Evolutionary conservation across 2,329 filamentous ascomycete species (phyloP), one percentile per base, ranked within the genome.

Genomic region (Aureobasidium sp.): DNA sequence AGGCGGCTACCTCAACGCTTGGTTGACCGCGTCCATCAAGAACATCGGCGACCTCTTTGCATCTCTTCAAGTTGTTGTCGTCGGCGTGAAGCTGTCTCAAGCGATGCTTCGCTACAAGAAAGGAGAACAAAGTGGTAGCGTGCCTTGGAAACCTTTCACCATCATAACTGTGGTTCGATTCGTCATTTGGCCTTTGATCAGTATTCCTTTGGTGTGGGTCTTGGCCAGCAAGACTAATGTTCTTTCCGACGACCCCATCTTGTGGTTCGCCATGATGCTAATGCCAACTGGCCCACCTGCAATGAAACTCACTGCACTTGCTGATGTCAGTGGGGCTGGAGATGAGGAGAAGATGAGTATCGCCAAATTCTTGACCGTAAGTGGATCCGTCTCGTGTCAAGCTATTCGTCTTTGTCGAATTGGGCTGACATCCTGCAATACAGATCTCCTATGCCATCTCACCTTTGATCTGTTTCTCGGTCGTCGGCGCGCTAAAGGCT

Each of bases 241-340:
- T 3, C 68, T 89, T 2, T 75, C 77, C 3, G 66, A 75, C 3
- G 86, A 89, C 67, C 85, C 85, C 0, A 82, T 88, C 65, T 71
- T 89, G 36, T 88, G 84, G 84, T 88, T 88, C 67, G 77, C 74
- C 3, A 78, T 85, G 79, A 85, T 85, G 82, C 67, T 84, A 32
- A 83, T 83, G 78, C 81, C 82, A 0, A 76, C 77, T 0, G 81
- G 82, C 0, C 82, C 81, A 25, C 79, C 81, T 1, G 80, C 81
- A 0, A 75, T 83, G 77, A 80, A 81, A 34, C 72, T 81, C 50
- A 78, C 78, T 6, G 79, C 79, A 0, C 68, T 84, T 29, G 78
- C 80, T 4, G 80, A 83, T 61, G 73, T 82, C 1, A 75, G 75
- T 29, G 76, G 75, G 5, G 72, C 72, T n/a, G 74, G 74, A 13